Percentiles rank a stretch among this genome's conserved stretches.
Conservation (phyloP, 768 basidiomycete genomes). For the Tricholoma furcatifolium region DNA sequence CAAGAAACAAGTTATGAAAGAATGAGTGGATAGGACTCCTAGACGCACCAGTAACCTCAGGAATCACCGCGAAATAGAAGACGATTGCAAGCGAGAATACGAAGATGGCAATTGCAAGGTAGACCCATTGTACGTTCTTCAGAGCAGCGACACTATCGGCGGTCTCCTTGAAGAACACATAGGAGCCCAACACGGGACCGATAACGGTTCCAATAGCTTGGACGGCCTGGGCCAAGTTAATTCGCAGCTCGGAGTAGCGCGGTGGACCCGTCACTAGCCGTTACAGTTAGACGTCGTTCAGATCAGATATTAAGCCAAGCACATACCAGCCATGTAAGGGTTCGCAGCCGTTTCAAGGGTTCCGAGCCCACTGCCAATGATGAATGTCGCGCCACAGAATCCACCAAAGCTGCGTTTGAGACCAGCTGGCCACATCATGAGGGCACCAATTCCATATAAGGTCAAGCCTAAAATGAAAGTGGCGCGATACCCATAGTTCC, state of each 20-base stretch:
- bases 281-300: neutral
- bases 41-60: constrained; percentile 30
- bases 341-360: constrained; percentile 33
- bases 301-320: neutral
- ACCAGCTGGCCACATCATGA: constrained; percentile 35
- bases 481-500: constrained; percentile 31
- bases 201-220: constrained; percentile 32
- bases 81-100: constrained; percentile 30
- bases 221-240: constrained; percentile 33
- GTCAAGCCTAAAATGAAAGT: constrained; percentile 31
- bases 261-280: constrained; percentile 31
- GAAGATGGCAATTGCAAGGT: constrained; percentile 31
- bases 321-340: constrained; percentile 33
- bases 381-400: constrained; percentile 34
- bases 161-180: constrained; percentile 32
- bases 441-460: constrained; percentile 31
- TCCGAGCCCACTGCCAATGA: constrained; percentile 33
- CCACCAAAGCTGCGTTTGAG: constrained; percentile 33
- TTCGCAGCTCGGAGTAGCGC: constrained; percentile 29
- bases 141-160: constrained; percentile 28
- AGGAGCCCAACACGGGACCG: constrained; percentile 32
- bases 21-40: neutral
- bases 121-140: constrained; percentile 34
- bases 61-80: constrained; percentile 32
- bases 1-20: neutral